Evolutionary conservation across 2,329 filamentous ascomycete species (phyloP), one percentile per base, ranked within the genome.

Genomic region (Alternaria incomplexa): DNA sequence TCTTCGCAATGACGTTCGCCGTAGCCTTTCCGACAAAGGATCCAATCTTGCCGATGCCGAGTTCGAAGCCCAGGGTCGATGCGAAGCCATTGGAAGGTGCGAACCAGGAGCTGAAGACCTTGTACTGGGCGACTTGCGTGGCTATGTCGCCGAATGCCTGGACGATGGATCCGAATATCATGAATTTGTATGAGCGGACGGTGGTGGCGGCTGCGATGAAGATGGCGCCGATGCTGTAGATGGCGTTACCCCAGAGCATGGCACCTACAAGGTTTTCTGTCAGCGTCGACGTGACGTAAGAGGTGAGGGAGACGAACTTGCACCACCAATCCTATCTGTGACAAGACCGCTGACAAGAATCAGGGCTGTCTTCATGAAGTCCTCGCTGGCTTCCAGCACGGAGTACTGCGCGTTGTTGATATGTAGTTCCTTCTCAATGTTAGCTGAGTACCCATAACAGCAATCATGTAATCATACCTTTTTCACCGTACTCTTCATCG

Each of bases 41-140:
- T 2, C 88, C 87, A 9, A 90, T 85, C 73, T 89, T 89, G 17
- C 86, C 86, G 56, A 90, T 83, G 0, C 83, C 86, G 0, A 90
- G 80, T 71, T 90, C 88, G 5, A 90, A 85, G 0, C 84, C 88
- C 0, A 90, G 80, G 0, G 87, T 90, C 0, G 87, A 87, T 0
- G 87, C 88, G 69, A 90, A 90, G 2, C 88, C 88, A 59, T 86
- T 84, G 8, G 82, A 87, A 0, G 88, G 88, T 0, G 87, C 82
- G 64, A 90, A 90, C 88, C 88, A 90, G 0, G 86, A 88, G 0
- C 86, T 88, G 68, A 90, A 90, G 64, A 90, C 85, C 63, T 89
- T 88, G 73, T 89, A 90, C 71, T 89, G 87, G 0, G 88, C 88
- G 28, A 89, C 83, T 67, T 90, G 87, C 0, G 88, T 90, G 0